These are phyloP conservation scores for Coemansia sp. DNA, from an alignment of 192 early-diverging fungal genomes.

Conservation along the genomic window DNA sequence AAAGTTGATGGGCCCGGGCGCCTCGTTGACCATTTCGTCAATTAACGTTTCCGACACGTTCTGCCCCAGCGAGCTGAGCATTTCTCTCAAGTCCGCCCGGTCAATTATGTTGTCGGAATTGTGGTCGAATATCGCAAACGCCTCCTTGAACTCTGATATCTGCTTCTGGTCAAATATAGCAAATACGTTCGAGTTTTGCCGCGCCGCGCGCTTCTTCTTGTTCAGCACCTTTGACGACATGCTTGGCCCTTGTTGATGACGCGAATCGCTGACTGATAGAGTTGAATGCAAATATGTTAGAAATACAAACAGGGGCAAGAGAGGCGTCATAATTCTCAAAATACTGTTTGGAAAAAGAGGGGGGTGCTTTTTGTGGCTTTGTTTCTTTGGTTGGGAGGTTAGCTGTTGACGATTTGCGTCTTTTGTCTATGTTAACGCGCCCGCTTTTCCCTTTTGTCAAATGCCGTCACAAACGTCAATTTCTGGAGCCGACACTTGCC, in stretches of 20 bases:
- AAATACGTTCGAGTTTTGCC: conserved; percentile 97
- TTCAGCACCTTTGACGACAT: conserved; percentile 45
- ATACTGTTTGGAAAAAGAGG: background rate
- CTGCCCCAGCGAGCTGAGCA: conserved; percentile 76
- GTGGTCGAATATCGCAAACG: conserved; percentile 94
- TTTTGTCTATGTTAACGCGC: background rate
- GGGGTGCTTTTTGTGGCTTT: background rate
- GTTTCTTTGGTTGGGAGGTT: background rate
- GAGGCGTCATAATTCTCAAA: background rate
- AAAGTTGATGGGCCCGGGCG: conserved; percentile 90
- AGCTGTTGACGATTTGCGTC: background rate
- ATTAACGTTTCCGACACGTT: conserved; percentile 70
- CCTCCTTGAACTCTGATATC: conserved; percentile 95
- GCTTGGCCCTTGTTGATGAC: background rate
- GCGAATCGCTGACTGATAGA: background rate
- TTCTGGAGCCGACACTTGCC: background rate
- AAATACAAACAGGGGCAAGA: conserved; percentile 4
- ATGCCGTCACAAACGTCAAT: conserved; percentile 8
- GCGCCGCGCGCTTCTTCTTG: conserved; percentile 85
- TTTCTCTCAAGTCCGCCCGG: conserved; percentile 89
- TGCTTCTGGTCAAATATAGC: conserved; percentile 96
- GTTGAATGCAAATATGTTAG: conserved; percentile 9
- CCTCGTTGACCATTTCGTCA: conserved; percentile 88
- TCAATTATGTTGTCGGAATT: conserved; percentile 90
- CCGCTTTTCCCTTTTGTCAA: background rate